Evolutionary conservation across 2,329 filamentous ascomycete genomes (phyloP).

Genomic region (Pseudocercospora cruenta): DNA sequence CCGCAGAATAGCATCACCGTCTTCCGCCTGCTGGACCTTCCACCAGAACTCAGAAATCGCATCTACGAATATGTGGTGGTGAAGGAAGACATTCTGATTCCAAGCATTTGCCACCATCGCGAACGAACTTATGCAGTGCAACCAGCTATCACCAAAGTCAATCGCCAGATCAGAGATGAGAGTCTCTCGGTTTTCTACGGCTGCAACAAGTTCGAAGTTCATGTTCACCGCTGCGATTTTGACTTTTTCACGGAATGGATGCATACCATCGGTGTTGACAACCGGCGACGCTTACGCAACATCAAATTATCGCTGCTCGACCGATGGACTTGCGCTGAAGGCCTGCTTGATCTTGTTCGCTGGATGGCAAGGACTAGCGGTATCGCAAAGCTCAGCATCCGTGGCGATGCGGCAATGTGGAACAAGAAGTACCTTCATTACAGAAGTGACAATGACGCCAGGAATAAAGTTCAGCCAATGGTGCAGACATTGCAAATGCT

Average conservation of each 20-base stretch:
- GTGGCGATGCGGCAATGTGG: no score
- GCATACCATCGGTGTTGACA: background rate
- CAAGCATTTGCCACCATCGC: background rate
- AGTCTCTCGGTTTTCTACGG: background rate
- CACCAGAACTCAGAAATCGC: no score
- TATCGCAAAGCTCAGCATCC: background rate
- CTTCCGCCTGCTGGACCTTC: no score
- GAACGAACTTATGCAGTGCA: background rate
- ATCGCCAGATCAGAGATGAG: background rate
- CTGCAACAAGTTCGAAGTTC: background rate
- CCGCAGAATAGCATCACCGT: no score
- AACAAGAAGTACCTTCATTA: no score
- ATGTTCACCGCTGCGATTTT: background rate
- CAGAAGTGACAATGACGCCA: no score
- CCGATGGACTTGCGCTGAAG: background rate
- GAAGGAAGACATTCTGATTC: background rate
- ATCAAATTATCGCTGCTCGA: background rate
- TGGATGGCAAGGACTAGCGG: no score
- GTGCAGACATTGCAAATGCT: no score
- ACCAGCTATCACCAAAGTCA: background rate
- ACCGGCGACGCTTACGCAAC: background rate
- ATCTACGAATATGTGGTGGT: background rate
- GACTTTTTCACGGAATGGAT: background rate
- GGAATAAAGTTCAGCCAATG: no score
- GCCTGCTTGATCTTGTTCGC: background rate